A percentile compares a stretch with the other conserved stretches of the same genome.
These are phyloP conservation scores for Adansonia gregorii DNA, from an alignment of 441 rosid species.

Conservation along the genomic window DNA sequence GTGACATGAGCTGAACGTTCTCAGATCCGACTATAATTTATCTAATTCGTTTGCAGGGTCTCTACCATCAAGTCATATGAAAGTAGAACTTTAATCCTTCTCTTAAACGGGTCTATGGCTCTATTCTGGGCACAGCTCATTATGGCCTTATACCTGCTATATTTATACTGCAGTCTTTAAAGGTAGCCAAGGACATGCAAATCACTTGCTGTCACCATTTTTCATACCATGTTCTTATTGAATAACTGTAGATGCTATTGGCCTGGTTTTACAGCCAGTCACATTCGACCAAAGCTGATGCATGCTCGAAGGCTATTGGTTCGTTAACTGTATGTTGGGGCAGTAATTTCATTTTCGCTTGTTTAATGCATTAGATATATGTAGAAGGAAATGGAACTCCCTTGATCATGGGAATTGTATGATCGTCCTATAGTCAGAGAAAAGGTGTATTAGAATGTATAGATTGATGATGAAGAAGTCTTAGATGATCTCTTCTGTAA, in stretches of 20 bases:
- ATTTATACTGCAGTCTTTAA: constrained; percentile 4
- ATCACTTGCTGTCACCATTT: constrained; percentile 10
- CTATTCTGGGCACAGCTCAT: background rate
- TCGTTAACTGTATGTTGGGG: constrained; percentile 14
- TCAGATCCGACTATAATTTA: constrained; percentile 20
- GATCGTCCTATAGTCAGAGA: background rate
- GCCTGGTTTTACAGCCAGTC: constrained; percentile 18
- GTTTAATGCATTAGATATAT: constrained; percentile 2
- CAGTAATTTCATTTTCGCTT: constrained; percentile 15
- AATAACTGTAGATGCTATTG: constrained; percentile 10
- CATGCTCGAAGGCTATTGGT: constrained; percentile 8
- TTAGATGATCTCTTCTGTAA: constrained; percentile 26
- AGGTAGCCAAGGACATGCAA: constrained; percentile 12
- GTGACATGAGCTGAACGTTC: background rate
- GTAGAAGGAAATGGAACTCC: background rate
- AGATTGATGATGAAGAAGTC: constrained; percentile 38
- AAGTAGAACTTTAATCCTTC: constrained; percentile 59
- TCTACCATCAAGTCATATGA: constrained; percentile 53
- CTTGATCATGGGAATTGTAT: constrained; percentile 5
- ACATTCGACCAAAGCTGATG: constrained; percentile 11
- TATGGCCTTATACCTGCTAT: background rate
- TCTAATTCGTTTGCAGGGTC: constrained; percentile 49
- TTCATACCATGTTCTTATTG: constrained; percentile 6
- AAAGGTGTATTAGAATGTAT: constrained; percentile 36
- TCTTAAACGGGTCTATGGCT: background rate